These are phyloP conservation scores for Trichoderma pleuroti DNA, from an alignment of 2,329 filamentous ascomycete genomes.

Conservation along the genomic window DNA sequence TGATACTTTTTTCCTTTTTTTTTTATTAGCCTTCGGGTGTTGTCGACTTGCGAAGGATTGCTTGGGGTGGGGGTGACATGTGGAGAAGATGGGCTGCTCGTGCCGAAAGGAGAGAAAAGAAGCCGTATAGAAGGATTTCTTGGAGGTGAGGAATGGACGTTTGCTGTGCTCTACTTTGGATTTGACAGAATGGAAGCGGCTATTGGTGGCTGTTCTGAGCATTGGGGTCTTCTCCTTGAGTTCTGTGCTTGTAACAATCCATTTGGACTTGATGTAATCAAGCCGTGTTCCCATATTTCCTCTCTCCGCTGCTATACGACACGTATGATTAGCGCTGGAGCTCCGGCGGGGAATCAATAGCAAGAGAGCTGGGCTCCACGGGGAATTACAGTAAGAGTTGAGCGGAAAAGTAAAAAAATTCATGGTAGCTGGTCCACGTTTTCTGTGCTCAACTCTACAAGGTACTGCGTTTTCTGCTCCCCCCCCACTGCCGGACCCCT, in stretches of 20 bases:
- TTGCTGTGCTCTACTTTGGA: background rate
- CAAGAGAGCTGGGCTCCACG: background rate
- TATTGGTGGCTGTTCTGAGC: background rate
- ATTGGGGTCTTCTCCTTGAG: background rate
- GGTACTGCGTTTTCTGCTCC: background rate
- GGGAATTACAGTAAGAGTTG: background rate
- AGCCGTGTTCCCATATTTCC: background rate
- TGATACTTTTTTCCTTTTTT: background rate
- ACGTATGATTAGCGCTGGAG: background rate
- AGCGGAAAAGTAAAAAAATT: background rate
- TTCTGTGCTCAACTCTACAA: background rate
- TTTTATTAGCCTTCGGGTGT: background rate
- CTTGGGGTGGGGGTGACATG: background rate
- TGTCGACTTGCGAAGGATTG: background rate
- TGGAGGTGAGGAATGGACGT: background rate
- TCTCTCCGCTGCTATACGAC: background rate
- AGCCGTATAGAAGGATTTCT: background rate
- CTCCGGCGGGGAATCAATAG: background rate
- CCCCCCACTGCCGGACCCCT: background rate
- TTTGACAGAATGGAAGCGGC: background rate
- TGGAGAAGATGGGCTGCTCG: background rate
- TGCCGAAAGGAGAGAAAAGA: background rate
- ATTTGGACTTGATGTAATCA: background rate
- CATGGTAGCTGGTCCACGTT: background rate
- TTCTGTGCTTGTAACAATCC: background rate